Evolutionary conservation across 179 eudicot species (phyloP), one percentile per base, ranked within the genome.

Genomic region (Heliamphora pulchella): DNA sequence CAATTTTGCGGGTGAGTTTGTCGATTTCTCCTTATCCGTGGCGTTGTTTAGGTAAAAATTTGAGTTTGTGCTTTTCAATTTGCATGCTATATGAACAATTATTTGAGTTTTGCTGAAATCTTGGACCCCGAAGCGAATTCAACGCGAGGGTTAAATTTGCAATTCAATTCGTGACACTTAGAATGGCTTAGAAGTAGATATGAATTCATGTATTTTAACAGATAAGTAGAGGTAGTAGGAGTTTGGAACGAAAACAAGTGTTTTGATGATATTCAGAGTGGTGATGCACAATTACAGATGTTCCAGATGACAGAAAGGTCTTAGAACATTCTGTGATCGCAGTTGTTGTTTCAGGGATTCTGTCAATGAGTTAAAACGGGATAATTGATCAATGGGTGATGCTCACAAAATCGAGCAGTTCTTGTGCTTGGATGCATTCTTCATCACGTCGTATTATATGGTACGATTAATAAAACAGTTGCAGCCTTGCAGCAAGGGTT

Each of bases 1-100:
- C 79, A 74, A 80, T 47, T 82, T 81, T 48, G 48, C 84, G 7
- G 91, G 92, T 91, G 75, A 64, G 58, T 80, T 18, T 31, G 13
- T 39, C 31, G 10, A 2, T 0, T 65, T 72, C 39, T 86, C 8
- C 84, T 85, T 76, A 81, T 76, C 72, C 80, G 79, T 78, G 86
- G 81, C 72, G 80, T 85, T 80, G 48, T 82, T 81, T 54, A 79
- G 87, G 87, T 81, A 1, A 41, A 31, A 75, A 76, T 76, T 62
- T 41, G 20, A 46, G 39, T 39, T 51, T 15, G 20, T 67, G n/a
- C 64, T 67, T 78, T 57, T 31, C n/a, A 39, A 41, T 66, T 66
- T 31, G 31, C 31, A 31, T 31, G 31, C 31, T 31, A 31, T 31
- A 31, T 31, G 31, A 20, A 3, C 41, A 18, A 50, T n/a, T 71